A percentile compares a stretch with the other conserved stretches of the same genome.
Conservation (phyloP, 2,329 filamentous ascomycete genomes). For the Colletotrichum destructivum region DNA sequence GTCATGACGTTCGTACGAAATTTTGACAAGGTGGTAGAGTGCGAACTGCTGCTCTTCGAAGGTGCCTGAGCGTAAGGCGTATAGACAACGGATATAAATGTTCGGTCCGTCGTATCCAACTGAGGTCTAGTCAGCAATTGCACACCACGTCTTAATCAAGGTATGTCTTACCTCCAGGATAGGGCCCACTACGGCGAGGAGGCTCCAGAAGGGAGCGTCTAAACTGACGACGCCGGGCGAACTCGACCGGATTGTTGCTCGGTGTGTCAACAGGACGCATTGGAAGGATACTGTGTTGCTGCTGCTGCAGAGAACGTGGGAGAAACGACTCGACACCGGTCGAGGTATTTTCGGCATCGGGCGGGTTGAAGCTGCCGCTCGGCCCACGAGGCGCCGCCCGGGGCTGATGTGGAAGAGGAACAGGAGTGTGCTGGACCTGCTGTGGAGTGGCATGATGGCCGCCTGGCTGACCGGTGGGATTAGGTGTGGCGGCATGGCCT, state of each 20-base stretch:
- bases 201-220: conserved; percentile 47
- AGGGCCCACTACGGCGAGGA: conserved; percentile 41
- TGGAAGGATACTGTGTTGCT: conserved; percentile 70
- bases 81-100: conserved; percentile 91
- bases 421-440: conserved; percentile 49
- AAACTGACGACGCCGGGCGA: conserved; percentile 70
- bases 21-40: conserved; percentile 93
- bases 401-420: conserved; percentile 47
- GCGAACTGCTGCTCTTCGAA: conserved; percentile 91
- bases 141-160: too few relatives aligned
- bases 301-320: conserved; percentile 64
- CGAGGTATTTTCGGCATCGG: conserved; percentile 70
- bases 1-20: conserved; percentile 93
- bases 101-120: conserved; percentile 82
- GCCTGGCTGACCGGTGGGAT: conserved; percentile 42
- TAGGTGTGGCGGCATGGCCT: conserved; percentile 47
- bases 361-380: conserved; percentile 66
- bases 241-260: conserved; percentile 79
- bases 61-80: conserved; percentile 85
- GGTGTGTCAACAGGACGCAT: conserved; percentile 83
- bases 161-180: conserved; percentile 73
- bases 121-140: conserved; percentile 44
- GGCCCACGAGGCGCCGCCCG: conserved; percentile 56
- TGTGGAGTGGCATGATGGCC: conserved; percentile 46
- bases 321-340: conserved; percentile 69